Base-by-base conservation (phyloP, 768 basidiomycete genomes). In the Lentinula edodes region DNA sequence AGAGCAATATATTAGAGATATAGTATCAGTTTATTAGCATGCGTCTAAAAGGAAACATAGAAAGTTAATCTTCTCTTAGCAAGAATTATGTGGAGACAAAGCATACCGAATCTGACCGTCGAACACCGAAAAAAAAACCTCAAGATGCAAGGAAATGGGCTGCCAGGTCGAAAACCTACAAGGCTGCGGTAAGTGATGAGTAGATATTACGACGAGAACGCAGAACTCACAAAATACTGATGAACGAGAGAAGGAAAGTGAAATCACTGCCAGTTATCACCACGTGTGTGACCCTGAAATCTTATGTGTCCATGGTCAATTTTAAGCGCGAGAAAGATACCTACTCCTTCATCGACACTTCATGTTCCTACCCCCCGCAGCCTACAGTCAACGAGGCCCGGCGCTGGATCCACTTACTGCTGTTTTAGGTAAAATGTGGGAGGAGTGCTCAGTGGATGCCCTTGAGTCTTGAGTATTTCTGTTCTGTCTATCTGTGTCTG, bases 11-110 rank as follows among this genome's bases (percentile, higher is more conserved):
- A 43, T 43, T 10, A 28, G 12, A 23, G 35, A 59, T 34, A 50
- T 18, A 59, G 32, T 48, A 48, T 58, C 28, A 58, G 42, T 43
- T 58, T 35, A 59, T 50, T 48, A 59, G 58, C 45, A 59, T 59
- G 35, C 32, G 45, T 48, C 58, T 51, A 28, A 28, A 28, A 28
- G n/a, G 45, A 23, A 18, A 50, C n/a, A 48, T 13, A 35, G 18
- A 34, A 15, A 12, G 46, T 36, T 13, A 50, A 7, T 34, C 28
- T 59, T 38, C 34, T 48, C 15, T 20, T 13, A 43, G 13, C 12
- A 34, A 59, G 18, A 16, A 18, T 56, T n/a, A 23, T 28, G 38
- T 36, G 41, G 39, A 52, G 10, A 48, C 58, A 59, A 35, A 46
- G 43, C 5, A 28, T 59, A 59, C 58, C 46, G 28, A 56, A 32